phyloP scores from a whole-genome alignment of 108 stramenopile genomes.

The Nitzschia sp. region DNA sequence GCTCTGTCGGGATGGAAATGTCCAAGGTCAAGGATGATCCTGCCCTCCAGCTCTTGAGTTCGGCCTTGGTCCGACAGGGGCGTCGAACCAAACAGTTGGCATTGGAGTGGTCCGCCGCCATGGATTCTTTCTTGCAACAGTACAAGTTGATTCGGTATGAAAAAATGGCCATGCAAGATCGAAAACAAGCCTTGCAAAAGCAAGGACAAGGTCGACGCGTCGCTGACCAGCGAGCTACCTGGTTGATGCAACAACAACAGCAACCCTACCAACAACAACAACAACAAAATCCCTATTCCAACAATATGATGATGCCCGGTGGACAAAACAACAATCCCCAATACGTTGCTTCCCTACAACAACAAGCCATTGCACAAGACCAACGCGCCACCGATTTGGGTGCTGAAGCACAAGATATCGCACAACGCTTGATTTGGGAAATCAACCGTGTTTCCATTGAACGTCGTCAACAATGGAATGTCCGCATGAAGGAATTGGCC shows the following conservation, averaged over 20 bases:
- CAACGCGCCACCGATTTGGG: conserved; percentile 54
- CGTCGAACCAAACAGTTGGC: conserved; percentile 74
- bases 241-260: conserved; percentile 66
- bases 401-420: conserved; percentile 75
- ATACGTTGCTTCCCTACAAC: conserved; percentile 57
- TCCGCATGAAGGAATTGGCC: conserved; percentile 70
- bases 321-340: conserved; percentile 25
- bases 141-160: conserved; percentile 77
- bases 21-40: conserved; percentile 50
- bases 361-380: conserved; percentile 62
- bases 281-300: too few species aligned
- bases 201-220: conserved; percentile 54
- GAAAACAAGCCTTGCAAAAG: conserved; percentile 54
- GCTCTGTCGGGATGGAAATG: conserved; percentile 75
- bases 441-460: conserved; percentile 65
- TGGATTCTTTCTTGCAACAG: conserved; percentile 67
- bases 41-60: conserved; percentile 57
- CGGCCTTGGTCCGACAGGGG: conserved; percentile 61
- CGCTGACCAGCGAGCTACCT: conserved; percentile 66
- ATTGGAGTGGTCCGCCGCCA: conserved; percentile 68
- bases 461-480: conserved; percentile 68
- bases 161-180: conserved; percentile 79
- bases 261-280: conserved; percentile 3
- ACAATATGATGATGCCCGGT: too few species aligned
- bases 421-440: conserved; percentile 61